phyloP scores from a whole-genome alignment of 2,329 filamentous ascomycete species.

The Ophiobolus disseminans region DNA sequence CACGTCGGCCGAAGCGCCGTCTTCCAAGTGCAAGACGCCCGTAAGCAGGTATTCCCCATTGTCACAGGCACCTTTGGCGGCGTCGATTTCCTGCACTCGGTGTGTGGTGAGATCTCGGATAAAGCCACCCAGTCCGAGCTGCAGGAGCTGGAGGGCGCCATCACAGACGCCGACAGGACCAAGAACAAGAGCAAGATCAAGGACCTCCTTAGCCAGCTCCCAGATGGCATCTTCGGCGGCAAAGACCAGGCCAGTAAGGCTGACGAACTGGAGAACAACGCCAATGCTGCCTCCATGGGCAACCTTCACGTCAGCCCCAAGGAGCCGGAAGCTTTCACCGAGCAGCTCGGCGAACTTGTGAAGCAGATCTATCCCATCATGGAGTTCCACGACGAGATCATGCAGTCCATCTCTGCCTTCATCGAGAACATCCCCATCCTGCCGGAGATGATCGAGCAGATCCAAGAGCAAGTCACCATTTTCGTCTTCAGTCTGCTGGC shows the following conservation, averaged over 20 bases:
- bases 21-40: slow-evolving; percentile 72
- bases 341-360: slow-evolving; percentile 75
- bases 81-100: slow-evolving; percentile 91
- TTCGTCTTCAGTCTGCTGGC: slow-evolving; percentile 94
- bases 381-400: slow-evolving; percentile 86
- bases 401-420: slow-evolving; percentile 78
- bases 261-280: slow-evolving; percentile 79
- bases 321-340: slow-evolving; percentile 82
- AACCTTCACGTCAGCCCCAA: slow-evolving; percentile 76
- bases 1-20: slow-evolving; percentile 81
- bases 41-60: slow-evolving; percentile 74
- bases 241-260: slow-evolving; percentile 77
- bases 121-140: slow-evolving; percentile 92
- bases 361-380: slow-evolving; percentile 87
- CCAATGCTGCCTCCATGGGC: slow-evolving; percentile 75
- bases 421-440: slow-evolving; percentile 87
- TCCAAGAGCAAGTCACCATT: slow-evolving; percentile 85
- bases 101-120: slow-evolving; percentile 80
- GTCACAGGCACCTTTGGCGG: slow-evolving; percentile 94
- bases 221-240: slow-evolving; percentile 78
- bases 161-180: slow-evolving; percentile 67
- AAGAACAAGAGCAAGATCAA: slow-evolving; percentile 77
- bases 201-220: slow-evolving; percentile 81
- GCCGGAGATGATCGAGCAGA: slow-evolving; percentile 82
- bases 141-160: slow-evolving; percentile 83